These are phyloP conservation scores for Capronia epimyces DNA, from an alignment of 2,329 filamentous ascomycete species.

Conservation along the genomic window DNA sequence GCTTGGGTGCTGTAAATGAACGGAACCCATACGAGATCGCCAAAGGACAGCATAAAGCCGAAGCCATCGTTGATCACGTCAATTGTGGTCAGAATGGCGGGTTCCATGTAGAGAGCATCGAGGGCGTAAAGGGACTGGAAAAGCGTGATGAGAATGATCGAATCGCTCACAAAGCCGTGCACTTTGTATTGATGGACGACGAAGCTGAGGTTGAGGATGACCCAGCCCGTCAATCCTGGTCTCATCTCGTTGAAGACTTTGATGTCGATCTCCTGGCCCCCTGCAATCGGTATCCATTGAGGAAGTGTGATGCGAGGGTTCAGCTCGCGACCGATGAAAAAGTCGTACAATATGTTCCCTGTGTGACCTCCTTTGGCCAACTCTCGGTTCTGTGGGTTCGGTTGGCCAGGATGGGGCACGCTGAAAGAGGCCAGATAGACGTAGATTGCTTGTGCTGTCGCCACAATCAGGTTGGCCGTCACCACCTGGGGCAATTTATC, in stretches of 20 bases:
- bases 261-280: conserved; percentile 69
- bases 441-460: conserved; percentile 66
- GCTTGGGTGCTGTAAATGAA: conserved; percentile 82
- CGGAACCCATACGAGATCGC: conserved; percentile 87
- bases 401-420: conserved; percentile 57
- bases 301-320: conserved; percentile 69
- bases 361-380: conserved; percentile 75
- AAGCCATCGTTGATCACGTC: conserved; percentile 92
- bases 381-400: conserved; percentile 66
- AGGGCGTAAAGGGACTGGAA: conserved; percentile 79
- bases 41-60: conserved; percentile 90
- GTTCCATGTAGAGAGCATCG: conserved; percentile 81
- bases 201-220: conserved; percentile 77
- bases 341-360: conserved; percentile 87
- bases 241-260: conserved; percentile 85
- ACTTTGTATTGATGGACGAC: conserved; percentile 82
- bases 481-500: conserved; percentile 84
- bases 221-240: conserved; percentile 86
- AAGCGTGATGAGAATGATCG: conserved; percentile 70
- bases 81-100: conserved; percentile 85
- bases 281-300: conserved; percentile 61
- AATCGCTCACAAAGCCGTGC: conserved; percentile 77
- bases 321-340: conserved; percentile 92
- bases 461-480: conserved; percentile 73
- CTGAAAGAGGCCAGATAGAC: conserved; percentile 79